Conservation (phyloP, 495 filamentous ascomycete species). For the Aspergillus haitiensis region DNA sequence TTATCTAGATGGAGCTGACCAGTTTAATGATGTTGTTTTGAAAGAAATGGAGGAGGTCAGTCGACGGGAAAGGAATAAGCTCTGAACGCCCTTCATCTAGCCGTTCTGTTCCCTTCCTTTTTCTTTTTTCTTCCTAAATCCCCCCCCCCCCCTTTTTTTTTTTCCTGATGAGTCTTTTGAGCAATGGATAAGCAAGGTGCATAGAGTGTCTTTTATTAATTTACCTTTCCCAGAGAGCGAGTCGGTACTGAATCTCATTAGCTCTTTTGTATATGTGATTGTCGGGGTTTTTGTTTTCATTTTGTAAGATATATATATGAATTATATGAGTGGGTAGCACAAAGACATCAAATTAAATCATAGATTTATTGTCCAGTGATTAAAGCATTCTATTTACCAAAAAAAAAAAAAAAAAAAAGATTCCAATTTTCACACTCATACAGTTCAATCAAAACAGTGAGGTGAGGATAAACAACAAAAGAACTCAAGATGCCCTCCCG, state of each 20-base stretch:
- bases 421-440: too few species aligned
- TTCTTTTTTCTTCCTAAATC: neutral
- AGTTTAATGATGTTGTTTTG: slow-evolving; percentile 78
- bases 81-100: neutral
- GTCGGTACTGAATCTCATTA: too few species aligned
- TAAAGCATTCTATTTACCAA: slow-evolving; percentile 1
- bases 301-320: neutral
- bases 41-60: slow-evolving; percentile 67
- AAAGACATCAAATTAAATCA: neutral
- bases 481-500: too few species aligned
- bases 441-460: too few species aligned
- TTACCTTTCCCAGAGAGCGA: neutral
- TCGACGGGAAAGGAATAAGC: slow-evolving; percentile 36
- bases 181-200: slow-evolving; percentile 11
- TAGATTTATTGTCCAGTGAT: neutral
- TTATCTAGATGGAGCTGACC: slow-evolving; percentile 84
- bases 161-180: neutral
- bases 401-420: slow-evolving; percentile 6
- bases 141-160: neutral
- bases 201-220: slow-evolving; percentile 5
- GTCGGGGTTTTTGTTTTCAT: neutral
- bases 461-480: too few species aligned
- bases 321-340: neutral
- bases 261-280: neutral
- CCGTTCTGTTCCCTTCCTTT: neutral